Conservation (phyloP, 805 yeast genomes). For the Ogataea chonburiensis region DNA sequence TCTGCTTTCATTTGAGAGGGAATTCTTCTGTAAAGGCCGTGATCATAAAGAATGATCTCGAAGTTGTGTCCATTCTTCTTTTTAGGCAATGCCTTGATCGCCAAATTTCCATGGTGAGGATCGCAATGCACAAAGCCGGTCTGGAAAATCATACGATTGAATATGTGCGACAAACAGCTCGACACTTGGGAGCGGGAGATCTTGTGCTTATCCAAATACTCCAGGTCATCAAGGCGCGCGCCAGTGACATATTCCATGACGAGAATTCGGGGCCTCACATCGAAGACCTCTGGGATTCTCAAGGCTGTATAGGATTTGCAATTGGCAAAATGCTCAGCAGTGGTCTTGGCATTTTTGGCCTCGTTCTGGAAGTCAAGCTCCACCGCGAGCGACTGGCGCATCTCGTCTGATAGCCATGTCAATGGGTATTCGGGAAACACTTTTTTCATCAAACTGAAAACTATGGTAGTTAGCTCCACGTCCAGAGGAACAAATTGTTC, state of each 20-base stretch:
- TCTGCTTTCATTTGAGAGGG: slow-evolving; percentile 73
- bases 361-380: slow-evolving; percentile 88
- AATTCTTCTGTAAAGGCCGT: slow-evolving; percentile 87
- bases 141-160: slow-evolving; percentile 93
- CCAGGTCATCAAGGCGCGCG: slow-evolving; percentile 73
- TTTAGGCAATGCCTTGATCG: slow-evolving; percentile 54
- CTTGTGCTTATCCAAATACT: slow-evolving; percentile 57
- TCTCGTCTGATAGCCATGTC: slow-evolving; percentile 93
- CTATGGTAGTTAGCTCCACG: slow-evolving; percentile 70
- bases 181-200: slow-evolving; percentile 80
- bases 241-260: slow-evolving; percentile 89
- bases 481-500: slow-evolving; percentile 89
- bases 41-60: slow-evolving; percentile 90
- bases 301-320: slow-evolving; percentile 67
- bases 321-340: slow-evolving; percentile 62
- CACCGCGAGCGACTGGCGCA: slow-evolving; percentile 81
- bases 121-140: slow-evolving; percentile 95
- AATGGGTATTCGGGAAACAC: slow-evolving; percentile 93
- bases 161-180: slow-evolving; percentile 81
- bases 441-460: slow-evolving; percentile 68
- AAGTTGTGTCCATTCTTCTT: slow-evolving; percentile 59
- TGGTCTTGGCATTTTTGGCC: slow-evolving; percentile 74
- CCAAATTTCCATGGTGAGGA: slow-evolving; percentile 96
- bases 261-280: slow-evolving; percentile 67
- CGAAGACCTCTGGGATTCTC: slow-evolving; percentile 68